phyloP scores from a whole-genome alignment of 345 rosid genomes.

The Hypericum perforatum region DNA sequence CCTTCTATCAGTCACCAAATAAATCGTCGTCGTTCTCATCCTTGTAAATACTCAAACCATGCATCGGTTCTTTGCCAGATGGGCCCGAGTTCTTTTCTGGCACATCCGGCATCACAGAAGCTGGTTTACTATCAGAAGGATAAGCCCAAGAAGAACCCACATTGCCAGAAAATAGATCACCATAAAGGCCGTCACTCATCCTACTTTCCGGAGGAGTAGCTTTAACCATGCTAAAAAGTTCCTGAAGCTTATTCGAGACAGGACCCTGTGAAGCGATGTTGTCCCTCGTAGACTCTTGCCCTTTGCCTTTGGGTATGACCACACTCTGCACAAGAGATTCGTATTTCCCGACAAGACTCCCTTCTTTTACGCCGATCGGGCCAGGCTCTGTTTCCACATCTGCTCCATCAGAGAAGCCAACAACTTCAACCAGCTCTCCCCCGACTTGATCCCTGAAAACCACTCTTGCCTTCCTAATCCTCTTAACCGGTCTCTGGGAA shows the following conservation, averaged over 20 bases:
- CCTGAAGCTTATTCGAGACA: constrained; percentile 63
- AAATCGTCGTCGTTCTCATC: constrained; percentile 67
- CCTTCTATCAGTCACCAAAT: constrained; percentile 63
- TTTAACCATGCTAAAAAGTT: constrained; percentile 60
- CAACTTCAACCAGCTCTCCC: constrained; percentile 79
- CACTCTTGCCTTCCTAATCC: constrained; percentile 50
- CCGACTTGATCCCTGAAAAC: constrained; percentile 79
- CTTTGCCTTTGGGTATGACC: constrained; percentile 72
- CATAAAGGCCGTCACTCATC: constrained; percentile 64
- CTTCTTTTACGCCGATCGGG: constrained; percentile 78
- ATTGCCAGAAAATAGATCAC: constrained; percentile 56
- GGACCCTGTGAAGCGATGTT: constrained; percentile 34
- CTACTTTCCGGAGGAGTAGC: constrained; percentile 45
- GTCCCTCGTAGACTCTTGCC: constrained; percentile 30
- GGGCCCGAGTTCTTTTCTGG: constrained; percentile 16
- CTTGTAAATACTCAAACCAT: constrained; percentile 14
- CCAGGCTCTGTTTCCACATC: constrained; percentile 98
- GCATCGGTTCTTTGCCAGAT: constrained; percentile 19
- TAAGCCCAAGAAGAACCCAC: constrained; percentile 91
- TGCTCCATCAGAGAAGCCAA: constrained; percentile 88
- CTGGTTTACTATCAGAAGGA: constrained; percentile 15
- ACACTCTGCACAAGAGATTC: constrained; percentile 71
- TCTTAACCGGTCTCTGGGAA: constrained; percentile 41
- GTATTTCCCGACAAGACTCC: constrained; percentile 89
- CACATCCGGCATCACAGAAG: constrained; percentile 24